Conservation (phyloP, 176 grass and related monocot species). For the Carex littledalei region DNA sequence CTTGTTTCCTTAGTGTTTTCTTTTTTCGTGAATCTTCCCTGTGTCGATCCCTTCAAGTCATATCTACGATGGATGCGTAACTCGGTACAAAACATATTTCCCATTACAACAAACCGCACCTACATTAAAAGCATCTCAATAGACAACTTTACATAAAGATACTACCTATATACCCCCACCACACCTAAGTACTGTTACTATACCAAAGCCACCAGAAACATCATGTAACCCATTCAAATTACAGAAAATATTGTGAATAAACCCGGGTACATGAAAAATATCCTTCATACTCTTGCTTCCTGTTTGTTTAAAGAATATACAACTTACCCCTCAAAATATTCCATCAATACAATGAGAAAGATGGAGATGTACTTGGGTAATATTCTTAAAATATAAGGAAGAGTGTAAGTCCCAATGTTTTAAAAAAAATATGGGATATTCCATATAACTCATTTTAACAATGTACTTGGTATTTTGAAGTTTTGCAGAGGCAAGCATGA, state of each 20-base stretch:
- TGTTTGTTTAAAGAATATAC: background rate
- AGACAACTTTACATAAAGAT: constrained; percentile 4
- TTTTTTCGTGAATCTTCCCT: constrained; percentile 80
- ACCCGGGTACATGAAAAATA: background rate
- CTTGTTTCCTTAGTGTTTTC: constrained; percentile 81
- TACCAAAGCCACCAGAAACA: background rate
- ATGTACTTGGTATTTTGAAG: background rate
- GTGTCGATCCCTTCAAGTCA: constrained; percentile 88
- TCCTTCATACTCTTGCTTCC: background rate
- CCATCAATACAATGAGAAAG: background rate
- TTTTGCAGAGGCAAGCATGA: background rate
- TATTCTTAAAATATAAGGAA: background rate
- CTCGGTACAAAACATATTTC: constrained; percentile 98
- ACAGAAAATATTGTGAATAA: background rate
- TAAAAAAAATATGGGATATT: background rate
- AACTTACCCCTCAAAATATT: background rate
- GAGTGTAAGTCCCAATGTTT: background rate
- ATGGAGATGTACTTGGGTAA: background rate
- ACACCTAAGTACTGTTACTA: background rate
- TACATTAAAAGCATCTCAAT: constrained; percentile 30
- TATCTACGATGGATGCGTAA: constrained; percentile 89
- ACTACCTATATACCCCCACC: background rate
- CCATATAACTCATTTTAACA: background rate
- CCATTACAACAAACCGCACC: constrained; percentile 98
- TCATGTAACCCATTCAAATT: background rate